These are phyloP conservation scores for Bondarzewia mesenterica DNA, from an alignment of 1,284 basidiomycete genomes.

Conservation along the genomic window DNA sequence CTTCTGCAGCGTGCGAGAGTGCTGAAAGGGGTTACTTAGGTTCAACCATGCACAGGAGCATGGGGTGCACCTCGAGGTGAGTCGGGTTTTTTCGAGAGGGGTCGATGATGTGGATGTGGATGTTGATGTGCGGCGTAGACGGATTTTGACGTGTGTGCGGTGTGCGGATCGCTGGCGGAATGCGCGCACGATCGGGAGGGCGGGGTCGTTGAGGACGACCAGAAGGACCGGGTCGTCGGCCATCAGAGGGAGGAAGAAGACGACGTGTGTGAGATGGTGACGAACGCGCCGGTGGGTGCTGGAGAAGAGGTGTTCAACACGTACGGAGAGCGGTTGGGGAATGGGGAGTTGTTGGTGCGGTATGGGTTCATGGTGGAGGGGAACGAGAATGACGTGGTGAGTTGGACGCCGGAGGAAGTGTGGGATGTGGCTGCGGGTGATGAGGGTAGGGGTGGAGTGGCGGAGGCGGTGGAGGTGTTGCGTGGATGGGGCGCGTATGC, in stretches of 20 bases:
- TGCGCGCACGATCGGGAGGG: constrained; percentile 63
- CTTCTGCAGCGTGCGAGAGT: background rate
- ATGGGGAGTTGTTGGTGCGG: constrained; percentile 60
- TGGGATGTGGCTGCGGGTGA: constrained; percentile 7
- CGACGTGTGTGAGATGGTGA: constrained; percentile 58
- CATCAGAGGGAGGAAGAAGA: constrained; percentile 22
- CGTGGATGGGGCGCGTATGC: background rate
- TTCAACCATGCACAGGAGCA: constrained; percentile 79
- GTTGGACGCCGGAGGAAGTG: constrained; percentile 37
- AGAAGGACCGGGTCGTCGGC: constrained; percentile 2
- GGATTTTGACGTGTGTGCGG: constrained; percentile 77
- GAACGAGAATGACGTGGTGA: constrained; percentile 51
- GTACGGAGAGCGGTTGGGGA: constrained; percentile 69
- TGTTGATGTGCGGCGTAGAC: no score
- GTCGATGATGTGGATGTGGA: background rate
- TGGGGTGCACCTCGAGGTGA: constrained; percentile 72
- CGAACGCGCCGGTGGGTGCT: constrained; percentile 41
- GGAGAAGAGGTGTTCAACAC: constrained; percentile 76
- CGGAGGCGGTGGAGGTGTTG: background rate
- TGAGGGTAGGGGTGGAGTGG: background rate
- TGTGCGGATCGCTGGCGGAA: constrained; percentile 67
- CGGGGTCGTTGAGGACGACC: background rate
- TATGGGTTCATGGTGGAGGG: constrained; percentile 71
- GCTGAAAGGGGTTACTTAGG: constrained; percentile 29
- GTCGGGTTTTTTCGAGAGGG: no score